phyloP scores from a whole-genome alignment of 73 alveolate genomes.

The Paramecium sonneborni region DNA sequence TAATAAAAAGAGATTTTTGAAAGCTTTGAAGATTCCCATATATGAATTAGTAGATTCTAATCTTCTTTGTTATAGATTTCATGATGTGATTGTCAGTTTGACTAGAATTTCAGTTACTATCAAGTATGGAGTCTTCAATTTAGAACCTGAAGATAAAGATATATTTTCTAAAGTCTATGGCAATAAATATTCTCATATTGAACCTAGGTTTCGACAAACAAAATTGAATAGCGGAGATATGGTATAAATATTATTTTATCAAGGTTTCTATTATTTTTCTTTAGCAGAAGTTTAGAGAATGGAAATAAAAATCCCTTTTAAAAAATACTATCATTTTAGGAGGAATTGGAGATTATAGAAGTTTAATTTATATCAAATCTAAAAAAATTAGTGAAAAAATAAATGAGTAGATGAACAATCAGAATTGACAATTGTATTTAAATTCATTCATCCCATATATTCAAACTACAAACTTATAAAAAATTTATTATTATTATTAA shows the following conservation, averaged over 20 bases:
- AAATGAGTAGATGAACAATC: not conserved
- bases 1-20: constrained; percentile 17
- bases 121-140: constrained; percentile 45
- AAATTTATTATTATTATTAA: too few species aligned
- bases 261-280: constrained; percentile 27
- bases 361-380: not conserved
- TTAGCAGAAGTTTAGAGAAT: constrained; percentile 28
- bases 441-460: not conserved
- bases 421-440: not conserved
- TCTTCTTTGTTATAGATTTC: constrained; percentile 57
- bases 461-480: not conserved
- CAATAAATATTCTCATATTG: not conserved
- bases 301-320: constrained; percentile 27
- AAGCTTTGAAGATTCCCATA: constrained; percentile 58
- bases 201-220: not conserved
- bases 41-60: constrained; percentile 52
- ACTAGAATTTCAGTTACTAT: constrained; percentile 56
- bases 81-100: constrained; percentile 62
- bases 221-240: constrained; percentile 40
- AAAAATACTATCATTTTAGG: not conserved
- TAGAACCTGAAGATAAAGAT: constrained; percentile 26
- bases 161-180: not conserved
- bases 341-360: constrained; percentile 17
- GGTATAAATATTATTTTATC: not conserved
- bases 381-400: constrained; percentile 42